Base-by-base conservation (phyloP, 768 basidiomycete species). In the Trametopsis cervina region DNA sequence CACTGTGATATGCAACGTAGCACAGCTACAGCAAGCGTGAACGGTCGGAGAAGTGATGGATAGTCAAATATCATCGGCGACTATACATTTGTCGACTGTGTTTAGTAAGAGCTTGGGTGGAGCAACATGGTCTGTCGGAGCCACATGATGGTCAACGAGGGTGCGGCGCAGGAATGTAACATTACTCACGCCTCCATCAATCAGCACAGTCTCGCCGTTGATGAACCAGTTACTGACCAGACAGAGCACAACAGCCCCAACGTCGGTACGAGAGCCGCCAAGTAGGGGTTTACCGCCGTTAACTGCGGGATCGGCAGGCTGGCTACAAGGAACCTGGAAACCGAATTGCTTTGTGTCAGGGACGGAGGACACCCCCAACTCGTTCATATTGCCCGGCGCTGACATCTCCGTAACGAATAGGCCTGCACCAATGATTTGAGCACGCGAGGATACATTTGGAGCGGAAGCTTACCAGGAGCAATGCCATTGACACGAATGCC, bases 401-500 rank as follows among this genome's bases (percentile, higher is more conserved):
- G 54, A 55, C 62, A 66, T 62, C 45, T 63, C 57, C 3, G 52
- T 63, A 13, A 64, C 54, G 54, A 72, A 70, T 17, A 68, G 51
- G 15, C 66, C 67, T 60, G 33, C 40, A 11, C 11, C 13, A 21
- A 15, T 15, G 23, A 20, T 25, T 21, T 11, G 1, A 40, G 42
- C 13, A 36, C 7, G 0, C 1, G 33, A 22, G 11, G 22, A n/a
- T 15, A 4, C n/a, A 47, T 15, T 35, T 42, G 38, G 27, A 40
- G 43, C 11, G 38, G 29, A 26, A 47, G 51, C 63, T 25, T 44
- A 56, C 68, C 69, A 3, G 72, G 72, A 2, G 73, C 71, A 42
- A 75, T 73, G n/a, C 71, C 69, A 54, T 75, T 75, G 12, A 76
- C 74, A 24, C 72, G 62, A 42, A 71, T 68, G 6, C 74, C 72